These are phyloP conservation scores for Ogataea hybrid DNA, from an alignment of 1,139 yeast genomes.

Conservation along the genomic window DNA sequence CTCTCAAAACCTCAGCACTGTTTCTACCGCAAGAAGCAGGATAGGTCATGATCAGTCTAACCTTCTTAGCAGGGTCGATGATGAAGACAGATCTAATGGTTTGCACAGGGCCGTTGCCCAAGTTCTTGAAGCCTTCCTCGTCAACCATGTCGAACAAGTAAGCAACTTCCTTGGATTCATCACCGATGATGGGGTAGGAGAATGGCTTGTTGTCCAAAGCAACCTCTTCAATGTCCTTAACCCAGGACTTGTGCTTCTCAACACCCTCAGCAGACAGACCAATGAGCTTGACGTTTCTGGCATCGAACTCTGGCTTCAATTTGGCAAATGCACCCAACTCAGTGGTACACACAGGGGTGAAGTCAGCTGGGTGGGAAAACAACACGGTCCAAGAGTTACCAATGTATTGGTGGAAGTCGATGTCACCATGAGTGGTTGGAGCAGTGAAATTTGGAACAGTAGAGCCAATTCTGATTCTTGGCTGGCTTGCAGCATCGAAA, in stretches of 20 bases:
- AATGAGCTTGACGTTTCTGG: slow-evolving; percentile 78
- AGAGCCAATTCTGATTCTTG: slow-evolving; percentile 64
- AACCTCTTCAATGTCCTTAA: slow-evolving; percentile 82
- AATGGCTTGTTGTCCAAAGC: slow-evolving; percentile 63
- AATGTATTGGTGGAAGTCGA: slow-evolving; percentile 73
- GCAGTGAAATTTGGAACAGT: slow-evolving; percentile 83
- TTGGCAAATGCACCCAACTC: slow-evolving; percentile 91
- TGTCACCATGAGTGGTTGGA: slow-evolving; percentile 71
- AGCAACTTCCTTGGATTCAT: slow-evolving; percentile 75
- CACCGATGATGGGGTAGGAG: slow-evolving; percentile 85
- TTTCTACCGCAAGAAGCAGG: slow-evolving; percentile 94
- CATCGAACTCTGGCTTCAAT: slow-evolving; percentile 77
- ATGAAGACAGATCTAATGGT: slow-evolving; percentile 87
- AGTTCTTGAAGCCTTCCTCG: slow-evolving; percentile 79
- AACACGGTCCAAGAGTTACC: slow-evolving; percentile 82
- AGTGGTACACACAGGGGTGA: slow-evolving; percentile 94
- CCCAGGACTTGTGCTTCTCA: slow-evolving; percentile 77
- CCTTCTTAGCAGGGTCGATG: slow-evolving; percentile 83
- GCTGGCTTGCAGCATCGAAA: slow-evolving; percentile 60
- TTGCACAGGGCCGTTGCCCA: slow-evolving; percentile 61
- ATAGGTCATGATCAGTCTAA: slow-evolving; percentile 78
- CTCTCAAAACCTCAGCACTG: slow-evolving; percentile 84
- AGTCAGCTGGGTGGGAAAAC: slow-evolving; percentile 92
- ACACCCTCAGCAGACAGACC: slow-evolving; percentile 83
- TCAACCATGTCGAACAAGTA: slow-evolving; percentile 87